phyloP scores from a whole-genome alignment of 805 yeast genomes.

The Brettanomyces custersianus region DNA sequence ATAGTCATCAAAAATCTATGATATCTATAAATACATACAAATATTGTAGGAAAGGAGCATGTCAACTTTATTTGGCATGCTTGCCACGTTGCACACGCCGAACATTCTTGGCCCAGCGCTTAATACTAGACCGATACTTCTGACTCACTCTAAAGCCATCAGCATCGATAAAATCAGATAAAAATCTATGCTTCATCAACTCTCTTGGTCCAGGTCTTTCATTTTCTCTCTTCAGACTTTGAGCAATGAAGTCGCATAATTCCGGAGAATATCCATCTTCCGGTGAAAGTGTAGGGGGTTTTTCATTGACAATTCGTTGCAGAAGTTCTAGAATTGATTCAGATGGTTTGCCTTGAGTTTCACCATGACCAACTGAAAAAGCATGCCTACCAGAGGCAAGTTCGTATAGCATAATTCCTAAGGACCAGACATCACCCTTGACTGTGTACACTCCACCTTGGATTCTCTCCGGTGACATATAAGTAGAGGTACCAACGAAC shows the following conservation, averaged over 20 bases:
- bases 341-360: slow-evolving; percentile 36
- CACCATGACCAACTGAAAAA: slow-evolving; percentile 46
- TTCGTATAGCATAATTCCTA: slow-evolving; percentile 85
- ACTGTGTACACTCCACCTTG: slow-evolving; percentile 91
- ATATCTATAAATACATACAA: background rate
- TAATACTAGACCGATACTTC: slow-evolving; percentile 20
- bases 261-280: slow-evolving; percentile 36
- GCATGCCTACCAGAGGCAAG: slow-evolving; percentile 81
- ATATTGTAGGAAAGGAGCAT: background rate
- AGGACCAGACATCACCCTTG: slow-evolving; percentile 96
- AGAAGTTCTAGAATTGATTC: slow-evolving; percentile 84
- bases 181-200: slow-evolving; percentile 35
- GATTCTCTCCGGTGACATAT: slow-evolving; percentile 96
- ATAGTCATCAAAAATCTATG: background rate
- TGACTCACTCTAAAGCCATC: slow-evolving; percentile 24
- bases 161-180: slow-evolving; percentile 18
- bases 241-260: slow-evolving; percentile 61
- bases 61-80: slow-evolving; percentile 10
- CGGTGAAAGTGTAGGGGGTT: slow-evolving; percentile 60
- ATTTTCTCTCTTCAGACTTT: slow-evolving; percentile 68
- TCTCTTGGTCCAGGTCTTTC: slow-evolving; percentile 70
- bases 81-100: slow-evolving; percentile 29
- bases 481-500: slow-evolving; percentile 95
- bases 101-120: slow-evolving; percentile 29
- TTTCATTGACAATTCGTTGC: slow-evolving; percentile 90